These are phyloP conservation scores for Micractinium sp. DNA, from an alignment of 139 green algal genomes.

Conservation along the genomic window DNA sequence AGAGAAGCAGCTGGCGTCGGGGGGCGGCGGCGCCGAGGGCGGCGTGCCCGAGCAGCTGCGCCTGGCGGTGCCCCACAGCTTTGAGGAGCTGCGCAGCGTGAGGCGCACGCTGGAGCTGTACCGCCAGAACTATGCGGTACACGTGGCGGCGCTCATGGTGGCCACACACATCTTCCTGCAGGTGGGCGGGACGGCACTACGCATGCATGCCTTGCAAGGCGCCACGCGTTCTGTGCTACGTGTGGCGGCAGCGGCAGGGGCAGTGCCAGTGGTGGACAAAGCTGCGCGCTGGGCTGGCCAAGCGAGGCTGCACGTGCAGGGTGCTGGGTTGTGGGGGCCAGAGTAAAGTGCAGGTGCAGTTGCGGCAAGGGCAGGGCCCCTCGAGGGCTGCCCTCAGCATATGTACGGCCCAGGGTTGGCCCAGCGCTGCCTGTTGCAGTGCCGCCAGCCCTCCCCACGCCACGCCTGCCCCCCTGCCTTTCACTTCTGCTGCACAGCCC, in stretches of 20 bases:
- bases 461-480: not conserved
- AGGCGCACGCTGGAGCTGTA: constrained; percentile 48
- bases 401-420: too few species aligned
- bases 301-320: too few species aligned
- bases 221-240: too few species aligned
- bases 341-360: not conserved
- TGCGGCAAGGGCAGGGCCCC: too few species aligned
- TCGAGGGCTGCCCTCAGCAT: too few species aligned
- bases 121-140: constrained; percentile 43
- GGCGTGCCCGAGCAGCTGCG: not conserved
- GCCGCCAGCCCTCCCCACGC: not conserved
- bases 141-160: constrained; percentile 47
- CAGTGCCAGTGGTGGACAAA: too few species aligned
- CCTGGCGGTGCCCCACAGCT: constrained; percentile 27
- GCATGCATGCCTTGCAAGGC: too few species aligned
- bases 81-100: constrained; percentile 39
- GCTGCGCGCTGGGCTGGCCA: too few species aligned
- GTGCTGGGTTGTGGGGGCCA: not conserved
- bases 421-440: too few species aligned
- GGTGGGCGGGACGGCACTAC: not conserved
- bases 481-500: not conserved
- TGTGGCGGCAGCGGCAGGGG: too few species aligned
- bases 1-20: constrained; percentile 20
- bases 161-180: constrained; percentile 66
- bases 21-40: not conserved